Percentiles rank a stretch among this genome's conserved stretches.
These are phyloP conservation scores for Trichopus zeylanicus DNA, from an alignment of 116 monocot genomes.

Conservation along the genomic window DNA sequence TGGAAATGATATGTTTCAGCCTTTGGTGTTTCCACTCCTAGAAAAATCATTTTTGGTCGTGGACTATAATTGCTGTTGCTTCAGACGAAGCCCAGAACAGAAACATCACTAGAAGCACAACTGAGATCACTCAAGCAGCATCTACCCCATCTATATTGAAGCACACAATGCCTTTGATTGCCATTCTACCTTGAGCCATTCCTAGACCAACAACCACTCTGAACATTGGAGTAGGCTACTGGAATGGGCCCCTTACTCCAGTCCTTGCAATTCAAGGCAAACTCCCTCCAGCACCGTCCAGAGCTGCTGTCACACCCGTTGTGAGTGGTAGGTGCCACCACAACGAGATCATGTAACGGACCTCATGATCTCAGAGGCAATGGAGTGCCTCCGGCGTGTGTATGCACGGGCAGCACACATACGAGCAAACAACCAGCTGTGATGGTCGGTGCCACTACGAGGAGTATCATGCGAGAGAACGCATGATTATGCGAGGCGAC, in stretches of 20 bases:
- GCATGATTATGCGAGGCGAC: too few relatives aligned
- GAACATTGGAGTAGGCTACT: slow-evolving; percentile 31
- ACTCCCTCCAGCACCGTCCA: slow-evolving; percentile 14
- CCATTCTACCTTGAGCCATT: slow-evolving; percentile 21
- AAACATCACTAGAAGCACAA: not conserved
- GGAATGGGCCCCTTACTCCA: slow-evolving; percentile 14
- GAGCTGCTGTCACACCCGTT: slow-evolving; percentile 6
- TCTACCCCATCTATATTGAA: slow-evolving; percentile 1
- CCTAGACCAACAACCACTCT: slow-evolving; percentile 22
- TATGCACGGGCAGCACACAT: too few relatives aligned
- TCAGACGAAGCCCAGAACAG: slow-evolving; percentile 16
- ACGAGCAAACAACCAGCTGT: too few relatives aligned
- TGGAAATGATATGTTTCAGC: slow-evolving; percentile 6
- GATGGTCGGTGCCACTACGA: too few relatives aligned
- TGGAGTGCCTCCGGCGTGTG: too few relatives aligned
- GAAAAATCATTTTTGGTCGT: not conserved
- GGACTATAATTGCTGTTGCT: not conserved
- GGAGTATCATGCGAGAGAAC: too few relatives aligned
- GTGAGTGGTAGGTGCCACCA: too few relatives aligned
- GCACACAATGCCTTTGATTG: slow-evolving; percentile 13
- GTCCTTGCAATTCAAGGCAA: slow-evolving; percentile 19
- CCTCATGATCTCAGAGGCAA: too few relatives aligned
- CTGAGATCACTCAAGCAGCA: slow-evolving; percentile 3
- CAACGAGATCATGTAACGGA: too few relatives aligned
- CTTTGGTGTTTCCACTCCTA: not conserved